Percentiles rank a stretch among this genome's conserved stretches.
Conservation (phyloP, 208 protist genomes). For the Leishmania gerbilli region DNA sequence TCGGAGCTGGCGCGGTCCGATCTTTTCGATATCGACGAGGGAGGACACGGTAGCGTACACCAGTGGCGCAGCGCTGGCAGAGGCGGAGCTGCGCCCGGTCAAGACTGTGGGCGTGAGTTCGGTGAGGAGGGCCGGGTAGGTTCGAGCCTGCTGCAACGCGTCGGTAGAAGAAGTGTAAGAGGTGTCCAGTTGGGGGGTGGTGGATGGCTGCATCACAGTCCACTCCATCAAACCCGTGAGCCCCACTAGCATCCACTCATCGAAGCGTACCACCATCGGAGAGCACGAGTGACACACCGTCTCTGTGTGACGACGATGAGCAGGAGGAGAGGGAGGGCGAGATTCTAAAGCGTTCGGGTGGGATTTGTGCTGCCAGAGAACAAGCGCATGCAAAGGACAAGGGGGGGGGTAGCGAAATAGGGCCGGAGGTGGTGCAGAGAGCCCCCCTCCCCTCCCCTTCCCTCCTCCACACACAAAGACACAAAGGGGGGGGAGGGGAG, state of each 20-base stretch:
- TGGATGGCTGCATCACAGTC: conserved; percentile 10
- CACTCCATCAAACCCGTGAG: conserved; percentile 23
- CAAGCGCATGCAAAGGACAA: background rate
- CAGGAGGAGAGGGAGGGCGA: background rate
- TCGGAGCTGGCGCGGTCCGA: conserved; percentile 23
- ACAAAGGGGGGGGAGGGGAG: background rate
- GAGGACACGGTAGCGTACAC: conserved; percentile 30
- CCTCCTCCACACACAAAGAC: background rate
- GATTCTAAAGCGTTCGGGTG: background rate
- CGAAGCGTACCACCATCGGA: conserved; percentile 16
- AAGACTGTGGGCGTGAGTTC: conserved; percentile 31
- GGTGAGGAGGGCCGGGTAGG: conserved; percentile 23
- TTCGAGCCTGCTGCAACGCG: conserved; percentile 6
- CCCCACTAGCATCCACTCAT: conserved; percentile 28
- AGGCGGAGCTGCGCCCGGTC: conserved; percentile 18
- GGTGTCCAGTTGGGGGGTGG: background rate
- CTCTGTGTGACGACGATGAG: too few relatives aligned
- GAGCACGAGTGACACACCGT: background rate
- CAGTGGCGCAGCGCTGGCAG: background rate
- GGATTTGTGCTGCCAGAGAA: background rate
- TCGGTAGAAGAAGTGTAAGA: background rate
- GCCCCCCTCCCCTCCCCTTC: background rate
- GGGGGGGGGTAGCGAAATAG: background rate
- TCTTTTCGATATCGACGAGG: conserved; percentile 26
- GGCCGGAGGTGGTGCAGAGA: background rate